Percentiles rank a stretch among this genome's conserved stretches.
Evolutionary conservation across 2,329 filamentous ascomycete species (phyloP).

Genomic region (Apiospora phragmitis): DNA sequence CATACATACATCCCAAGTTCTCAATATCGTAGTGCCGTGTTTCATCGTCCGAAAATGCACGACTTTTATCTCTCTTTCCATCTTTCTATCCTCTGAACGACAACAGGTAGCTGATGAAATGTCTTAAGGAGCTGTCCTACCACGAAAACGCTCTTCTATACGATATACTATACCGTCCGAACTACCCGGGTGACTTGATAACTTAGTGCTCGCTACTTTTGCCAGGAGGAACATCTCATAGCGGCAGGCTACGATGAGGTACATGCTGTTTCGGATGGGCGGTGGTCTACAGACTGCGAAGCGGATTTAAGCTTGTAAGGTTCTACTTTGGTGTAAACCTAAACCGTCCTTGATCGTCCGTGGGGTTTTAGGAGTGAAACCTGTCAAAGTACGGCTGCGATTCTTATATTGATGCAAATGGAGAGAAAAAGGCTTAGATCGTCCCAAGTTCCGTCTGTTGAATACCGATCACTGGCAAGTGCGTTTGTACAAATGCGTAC

Average conservation of each 20-base stretch:
- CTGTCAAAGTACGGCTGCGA: neutral
- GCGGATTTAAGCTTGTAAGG: conserved; percentile 3
- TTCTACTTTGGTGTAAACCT: neutral
- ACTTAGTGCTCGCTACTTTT: neutral
- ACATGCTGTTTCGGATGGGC: neutral
- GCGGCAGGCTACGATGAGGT: neutral
- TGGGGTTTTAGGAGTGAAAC: conserved; percentile 6
- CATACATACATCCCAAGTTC: neutral
- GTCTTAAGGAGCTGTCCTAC: neutral
- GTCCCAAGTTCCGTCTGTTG: neutral
- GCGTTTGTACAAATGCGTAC: neutral
- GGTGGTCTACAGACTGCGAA: neutral
- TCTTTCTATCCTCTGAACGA: neutral
- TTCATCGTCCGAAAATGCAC: neutral
- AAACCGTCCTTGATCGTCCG: neutral
- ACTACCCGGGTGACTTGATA: neutral
- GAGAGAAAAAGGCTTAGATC: neutral
- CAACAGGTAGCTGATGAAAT: neutral
- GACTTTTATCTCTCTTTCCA: neutral
- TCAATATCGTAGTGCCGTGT: neutral
- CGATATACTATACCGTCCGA: neutral
- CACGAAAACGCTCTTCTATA: neutral
- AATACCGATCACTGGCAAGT: neutral
- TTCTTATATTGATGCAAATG: neutral
- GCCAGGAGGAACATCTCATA: neutral